These are phyloP conservation scores for Tetragonia tetragonoides DNA, from an alignment of 148 eudicot species.

Conservation along the genomic window DNA sequence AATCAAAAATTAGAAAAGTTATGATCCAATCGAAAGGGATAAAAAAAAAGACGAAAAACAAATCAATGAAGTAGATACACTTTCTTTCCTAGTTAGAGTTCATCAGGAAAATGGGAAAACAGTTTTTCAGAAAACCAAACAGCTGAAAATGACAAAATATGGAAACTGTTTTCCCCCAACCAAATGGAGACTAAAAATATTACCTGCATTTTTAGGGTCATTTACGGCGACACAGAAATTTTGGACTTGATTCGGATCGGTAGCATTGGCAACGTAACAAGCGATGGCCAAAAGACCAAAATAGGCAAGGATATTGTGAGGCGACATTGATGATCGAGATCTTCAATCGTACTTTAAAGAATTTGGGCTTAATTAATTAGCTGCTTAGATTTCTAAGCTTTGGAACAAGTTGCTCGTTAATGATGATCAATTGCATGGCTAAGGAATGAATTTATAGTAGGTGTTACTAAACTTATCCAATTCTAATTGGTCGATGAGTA, in stretches of 20 bases:
- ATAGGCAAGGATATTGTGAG: background rate
- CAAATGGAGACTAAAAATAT: no score
- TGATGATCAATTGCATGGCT: background rate
- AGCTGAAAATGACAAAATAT: no score
- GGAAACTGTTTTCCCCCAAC: no score
- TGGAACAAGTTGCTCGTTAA: background rate
- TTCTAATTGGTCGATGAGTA: background rate
- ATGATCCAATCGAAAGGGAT: no score
- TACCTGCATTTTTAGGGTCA: conserved; percentile 24
- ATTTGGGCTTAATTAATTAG: background rate
- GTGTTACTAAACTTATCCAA: background rate
- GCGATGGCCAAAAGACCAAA: conserved; percentile 6
- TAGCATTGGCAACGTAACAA: conserved; percentile 24
- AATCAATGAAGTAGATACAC: no score
- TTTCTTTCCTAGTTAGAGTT: no score
- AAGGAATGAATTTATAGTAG: background rate
- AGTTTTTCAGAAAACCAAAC: no score
- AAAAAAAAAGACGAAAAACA: background rate
- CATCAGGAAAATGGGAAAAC: no score
- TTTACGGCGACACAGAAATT: conserved; percentile 25
- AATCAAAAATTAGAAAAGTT: background rate
- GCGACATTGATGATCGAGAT: conserved; percentile 5
- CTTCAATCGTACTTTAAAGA: background rate
- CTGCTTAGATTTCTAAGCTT: background rate
- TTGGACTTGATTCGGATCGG: conserved; percentile 27